Conservation (phyloP, 1,284 basidiomycete genomes). For the Papiliotrema nemorosa region DNA sequence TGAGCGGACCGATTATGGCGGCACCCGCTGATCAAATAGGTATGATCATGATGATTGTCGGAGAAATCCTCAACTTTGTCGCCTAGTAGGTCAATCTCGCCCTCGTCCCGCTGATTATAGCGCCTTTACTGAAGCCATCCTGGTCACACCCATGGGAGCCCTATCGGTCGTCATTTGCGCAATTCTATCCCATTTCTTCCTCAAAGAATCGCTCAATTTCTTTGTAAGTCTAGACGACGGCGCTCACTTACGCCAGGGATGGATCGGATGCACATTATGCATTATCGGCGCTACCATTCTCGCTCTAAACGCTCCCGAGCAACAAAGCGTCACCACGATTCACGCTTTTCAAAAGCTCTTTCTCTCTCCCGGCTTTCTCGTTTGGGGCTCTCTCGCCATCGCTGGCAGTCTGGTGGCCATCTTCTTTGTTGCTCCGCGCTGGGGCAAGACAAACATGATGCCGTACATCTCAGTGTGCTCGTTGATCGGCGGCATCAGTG, state of each 20-base stretch:
- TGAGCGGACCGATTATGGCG: not conserved
- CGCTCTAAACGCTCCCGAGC: conserved; percentile 72
- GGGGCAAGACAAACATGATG: conserved; percentile 90
- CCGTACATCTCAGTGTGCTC: conserved; percentile 94
- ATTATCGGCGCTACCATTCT: conserved; percentile 64
- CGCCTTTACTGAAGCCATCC: conserved; percentile 40
- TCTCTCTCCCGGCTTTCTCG: conserved; percentile 79
- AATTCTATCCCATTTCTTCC: conserved; percentile 85
- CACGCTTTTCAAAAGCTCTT: conserved; percentile 75
- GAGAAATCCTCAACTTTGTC: conserved; percentile 50
- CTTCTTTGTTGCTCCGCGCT: conserved; percentile 54
- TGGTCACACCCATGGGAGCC: conserved; percentile 75
- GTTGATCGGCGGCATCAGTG: conserved; percentile 93
- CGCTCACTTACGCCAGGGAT: conserved; percentile 55
- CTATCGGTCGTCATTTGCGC: conserved; percentile 95
- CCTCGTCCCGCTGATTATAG: conserved; percentile 12
- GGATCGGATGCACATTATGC: conserved; percentile 88
- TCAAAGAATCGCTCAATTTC: conserved; percentile 86
- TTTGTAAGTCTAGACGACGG: conserved; percentile 50
- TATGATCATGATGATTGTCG: conserved; percentile 49
- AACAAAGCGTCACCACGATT: conserved; percentile 77
- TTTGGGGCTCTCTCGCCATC: conserved; percentile 56
- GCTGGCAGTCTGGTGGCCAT: conserved; percentile 30
- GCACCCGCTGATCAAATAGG: conserved; percentile 40
- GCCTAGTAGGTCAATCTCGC: conserved; percentile 42